These are phyloP conservation scores for Leucocoprinus leucothites DNA, from an alignment of 768 basidiomycete genomes.

Conservation along the genomic window DNA sequence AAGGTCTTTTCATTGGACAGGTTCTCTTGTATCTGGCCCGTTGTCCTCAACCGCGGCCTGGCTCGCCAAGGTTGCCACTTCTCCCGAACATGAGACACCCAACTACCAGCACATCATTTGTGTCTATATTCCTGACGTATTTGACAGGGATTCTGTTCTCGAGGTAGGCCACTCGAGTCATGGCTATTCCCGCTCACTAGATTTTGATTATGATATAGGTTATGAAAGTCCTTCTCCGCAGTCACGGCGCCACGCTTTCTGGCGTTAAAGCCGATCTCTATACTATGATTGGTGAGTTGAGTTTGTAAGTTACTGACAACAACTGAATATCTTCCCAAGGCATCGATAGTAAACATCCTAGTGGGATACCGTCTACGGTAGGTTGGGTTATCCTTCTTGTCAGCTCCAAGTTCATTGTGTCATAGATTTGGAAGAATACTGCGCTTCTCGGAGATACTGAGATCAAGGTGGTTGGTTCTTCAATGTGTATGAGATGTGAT, in stretches of 20 bases:
- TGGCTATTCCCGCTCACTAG: too few relatives aligned
- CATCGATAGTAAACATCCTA: conserved; percentile 74
- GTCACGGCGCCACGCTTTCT: conserved; percentile 61
- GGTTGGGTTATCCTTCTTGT: conserved; percentile 13
- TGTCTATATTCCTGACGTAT: conserved; percentile 69
- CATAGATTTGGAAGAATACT: conserved; percentile 66
- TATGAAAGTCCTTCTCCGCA: conserved; percentile 63
- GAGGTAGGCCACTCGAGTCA: conserved; percentile 46
- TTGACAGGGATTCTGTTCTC: conserved; percentile 56
- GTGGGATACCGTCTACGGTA: conserved; percentile 70
- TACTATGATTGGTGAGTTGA: conserved; percentile 48
- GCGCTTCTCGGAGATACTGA: conserved; percentile 57
- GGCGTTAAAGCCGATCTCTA: conserved; percentile 76
- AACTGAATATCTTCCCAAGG: conserved; percentile 31
- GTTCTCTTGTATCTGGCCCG: conserved; percentile 63
- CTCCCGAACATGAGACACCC: conserved; percentile 40
- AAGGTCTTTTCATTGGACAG: conserved; percentile 26
- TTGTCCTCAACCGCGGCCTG: conserved; percentile 55
- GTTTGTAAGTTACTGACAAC: background rate
- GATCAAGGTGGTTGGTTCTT: conserved; percentile 45
- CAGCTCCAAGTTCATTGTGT: conserved; percentile 1
- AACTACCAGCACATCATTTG: conserved; percentile 66
- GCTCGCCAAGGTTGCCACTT: conserved; percentile 66
- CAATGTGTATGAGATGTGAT: background rate
- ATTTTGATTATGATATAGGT: conserved; percentile 39